phyloP scores from a whole-genome alignment of 2,329 filamentous ascomycete species.

The Monilinia fructigena region DNA sequence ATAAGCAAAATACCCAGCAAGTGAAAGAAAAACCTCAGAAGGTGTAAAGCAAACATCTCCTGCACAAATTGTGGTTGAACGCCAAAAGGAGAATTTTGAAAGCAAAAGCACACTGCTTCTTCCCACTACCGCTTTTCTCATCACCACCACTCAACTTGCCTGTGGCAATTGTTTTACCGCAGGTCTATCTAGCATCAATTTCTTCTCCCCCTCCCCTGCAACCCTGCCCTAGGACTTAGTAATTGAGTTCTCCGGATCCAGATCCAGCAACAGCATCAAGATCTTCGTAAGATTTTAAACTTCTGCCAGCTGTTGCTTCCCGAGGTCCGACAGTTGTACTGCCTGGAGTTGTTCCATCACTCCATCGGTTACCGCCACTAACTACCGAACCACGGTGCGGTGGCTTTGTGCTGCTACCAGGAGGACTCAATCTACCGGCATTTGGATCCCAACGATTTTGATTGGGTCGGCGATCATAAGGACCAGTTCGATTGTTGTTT shows the following conservation, averaged over 20 bases:
- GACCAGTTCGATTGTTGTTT: slow-evolving; percentile 62
- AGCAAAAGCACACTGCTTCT: slow-evolving; percentile 6
- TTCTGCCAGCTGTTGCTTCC: slow-evolving; percentile 89
- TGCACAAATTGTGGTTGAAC: slow-evolving; percentile 16
- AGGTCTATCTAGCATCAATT: not conserved
- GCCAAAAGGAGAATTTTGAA: slow-evolving; percentile 14
- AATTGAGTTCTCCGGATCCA: slow-evolving; percentile 84
- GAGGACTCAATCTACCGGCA: slow-evolving; percentile 48
- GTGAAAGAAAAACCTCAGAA: not conserved
- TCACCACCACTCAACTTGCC: not conserved
- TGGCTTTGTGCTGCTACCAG: slow-evolving; percentile 45
- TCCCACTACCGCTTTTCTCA: slow-evolving; percentile 13
- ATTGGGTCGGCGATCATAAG: slow-evolving; percentile 68
- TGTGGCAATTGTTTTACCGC: not conserved
- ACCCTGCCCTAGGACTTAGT: slow-evolving; percentile 49
- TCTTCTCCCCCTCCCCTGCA: not conserved
- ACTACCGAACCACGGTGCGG: slow-evolving; percentile 49
- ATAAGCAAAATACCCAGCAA: slow-evolving; percentile 5
- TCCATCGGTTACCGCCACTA: slow-evolving; percentile 60
- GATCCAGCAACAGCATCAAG: slow-evolving; percentile 78
- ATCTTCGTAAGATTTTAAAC: slow-evolving; percentile 95
- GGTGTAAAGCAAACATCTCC: not conserved
- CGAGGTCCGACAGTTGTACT: slow-evolving; percentile 77
- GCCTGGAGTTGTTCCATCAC: slow-evolving; percentile 67
- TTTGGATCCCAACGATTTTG: slow-evolving; percentile 48